Conservation (phyloP, 208 protist genomes). For the Trypanosoma mega region DNA sequence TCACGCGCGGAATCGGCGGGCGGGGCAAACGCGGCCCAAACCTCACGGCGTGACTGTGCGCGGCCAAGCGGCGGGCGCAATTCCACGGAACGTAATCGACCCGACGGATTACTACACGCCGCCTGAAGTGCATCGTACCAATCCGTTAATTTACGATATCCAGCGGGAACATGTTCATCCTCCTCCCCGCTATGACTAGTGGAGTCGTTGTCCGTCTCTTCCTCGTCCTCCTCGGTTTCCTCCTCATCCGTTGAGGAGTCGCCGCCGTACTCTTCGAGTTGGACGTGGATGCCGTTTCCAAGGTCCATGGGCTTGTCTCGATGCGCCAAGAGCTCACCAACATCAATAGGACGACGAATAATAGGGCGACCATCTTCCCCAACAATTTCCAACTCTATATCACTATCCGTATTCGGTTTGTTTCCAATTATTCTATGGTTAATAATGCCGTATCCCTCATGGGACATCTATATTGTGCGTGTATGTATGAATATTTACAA, state of each 20-base stretch:
- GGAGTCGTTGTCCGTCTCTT: background rate
- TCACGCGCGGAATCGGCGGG: slow-evolving; percentile 32
- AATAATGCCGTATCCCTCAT: too few species aligned
- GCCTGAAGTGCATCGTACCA: slow-evolving; percentile 4
- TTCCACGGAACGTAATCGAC: background rate
- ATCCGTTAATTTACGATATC: slow-evolving; percentile 4
- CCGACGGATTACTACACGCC: background rate
- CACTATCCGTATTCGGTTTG: too few species aligned
- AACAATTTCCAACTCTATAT: slow-evolving; percentile 75
- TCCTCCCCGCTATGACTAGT: background rate
- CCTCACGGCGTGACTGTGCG: slow-evolving; percentile 42
- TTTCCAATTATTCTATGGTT: too few species aligned
- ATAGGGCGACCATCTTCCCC: slow-evolving; percentile 46
- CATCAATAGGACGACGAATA: slow-evolving; percentile 52
- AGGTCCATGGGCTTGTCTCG: slow-evolving; percentile 49
- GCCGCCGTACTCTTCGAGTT: slow-evolving; percentile 64
- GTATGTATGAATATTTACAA: too few species aligned
- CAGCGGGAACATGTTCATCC: background rate
- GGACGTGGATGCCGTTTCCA: slow-evolving; percentile 57
- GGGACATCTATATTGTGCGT: too few species aligned
- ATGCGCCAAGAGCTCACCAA: slow-evolving; percentile 67
- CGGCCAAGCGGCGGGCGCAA: background rate
- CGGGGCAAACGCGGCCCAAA: slow-evolving; percentile 70
- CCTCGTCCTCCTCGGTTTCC: background rate
- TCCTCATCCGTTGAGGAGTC: slow-evolving; percentile 38